Evolutionary conservation across 768 basidiomycete species (phyloP).

Genomic region (Leccinum subtestaceum): DNA sequence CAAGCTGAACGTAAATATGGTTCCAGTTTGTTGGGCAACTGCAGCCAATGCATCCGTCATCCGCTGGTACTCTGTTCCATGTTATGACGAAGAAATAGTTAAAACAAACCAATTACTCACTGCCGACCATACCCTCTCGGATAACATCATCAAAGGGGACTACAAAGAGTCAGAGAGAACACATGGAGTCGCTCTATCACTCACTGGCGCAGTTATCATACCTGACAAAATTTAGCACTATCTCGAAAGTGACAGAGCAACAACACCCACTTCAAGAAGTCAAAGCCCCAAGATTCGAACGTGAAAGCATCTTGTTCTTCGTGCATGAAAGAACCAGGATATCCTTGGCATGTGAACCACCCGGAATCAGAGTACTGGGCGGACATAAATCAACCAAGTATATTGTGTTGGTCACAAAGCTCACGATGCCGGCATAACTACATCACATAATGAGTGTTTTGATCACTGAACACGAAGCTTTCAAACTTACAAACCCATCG

Average conservation of each 20-base stretch:
- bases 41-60: conserved; percentile 56
- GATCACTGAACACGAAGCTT: neutral
- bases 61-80: conserved; percentile 48
- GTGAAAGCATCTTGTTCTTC: conserved; percentile 57
- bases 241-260: neutral
- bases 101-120: conserved; percentile 32
- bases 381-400: neutral
- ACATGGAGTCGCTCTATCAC: conserved; percentile 1
- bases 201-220: conserved; percentile 61
- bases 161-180: conserved; percentile 19
- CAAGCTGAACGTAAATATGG: conserved; percentile 56
- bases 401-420: conserved; percentile 17
- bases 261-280: conserved; percentile 53
- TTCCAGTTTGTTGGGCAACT: conserved; percentile 45
- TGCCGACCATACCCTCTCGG: conserved; percentile 51
- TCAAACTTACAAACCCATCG: conserved; percentile 50
- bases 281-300: conserved; percentile 63
- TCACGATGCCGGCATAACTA: conserved; percentile 61
- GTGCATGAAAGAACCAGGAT: conserved; percentile 61
- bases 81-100: neutral
- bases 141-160: conserved; percentile 56
- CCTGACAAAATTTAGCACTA: conserved; percentile 28
- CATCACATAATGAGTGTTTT: conserved; percentile 4
- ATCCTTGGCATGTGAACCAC: conserved; percentile 61
- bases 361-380: conserved; percentile 63